Evolutionary conservation across 1,284 basidiomycete species (phyloP).

Genomic region (Anthracocystis panici-leucophaei): DNA sequence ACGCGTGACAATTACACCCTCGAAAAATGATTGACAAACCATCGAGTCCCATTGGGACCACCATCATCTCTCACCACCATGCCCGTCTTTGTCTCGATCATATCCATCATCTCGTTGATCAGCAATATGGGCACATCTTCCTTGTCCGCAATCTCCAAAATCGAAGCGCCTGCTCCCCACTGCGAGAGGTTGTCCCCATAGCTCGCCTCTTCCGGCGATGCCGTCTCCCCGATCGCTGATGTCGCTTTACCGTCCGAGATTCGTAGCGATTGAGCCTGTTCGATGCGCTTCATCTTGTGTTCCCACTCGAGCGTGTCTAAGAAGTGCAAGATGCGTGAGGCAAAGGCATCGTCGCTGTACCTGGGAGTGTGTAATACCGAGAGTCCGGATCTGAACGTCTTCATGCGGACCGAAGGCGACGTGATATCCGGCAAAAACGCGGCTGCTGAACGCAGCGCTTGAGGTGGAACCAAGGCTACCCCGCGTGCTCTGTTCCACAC

Average conservation of each 20-base stretch:
- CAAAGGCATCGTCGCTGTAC: constrained; percentile 56
- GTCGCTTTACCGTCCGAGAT: constrained; percentile 19
- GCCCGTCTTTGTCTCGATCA: constrained; percentile 49
- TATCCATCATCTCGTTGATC: constrained; percentile 59
- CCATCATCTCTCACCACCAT: constrained; percentile 64
- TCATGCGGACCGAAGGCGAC: constrained; percentile 77
- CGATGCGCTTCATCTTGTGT: constrained; percentile 44
- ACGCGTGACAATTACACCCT: constrained; percentile 3
- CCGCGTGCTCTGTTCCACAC: constrained; percentile 96
- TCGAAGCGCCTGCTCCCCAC: constrained; percentile 50
- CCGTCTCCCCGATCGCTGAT: background rate
- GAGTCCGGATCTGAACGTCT: constrained; percentile 80
- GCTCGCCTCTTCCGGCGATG: constrained; percentile 25
- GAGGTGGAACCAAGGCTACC: constrained; percentile 85
- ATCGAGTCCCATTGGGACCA: constrained; percentile 50
- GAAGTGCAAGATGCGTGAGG: constrained; percentile 49
- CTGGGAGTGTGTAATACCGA: constrained; percentile 85
- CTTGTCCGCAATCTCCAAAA: constrained; percentile 54
- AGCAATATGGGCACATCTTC: constrained; percentile 58
- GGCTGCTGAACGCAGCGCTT: constrained; percentile 81
- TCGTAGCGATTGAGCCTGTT: constrained; percentile 34
- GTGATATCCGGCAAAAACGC: constrained; percentile 79
- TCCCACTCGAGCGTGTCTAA: constrained; percentile 49
- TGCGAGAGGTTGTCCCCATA: constrained; percentile 42
- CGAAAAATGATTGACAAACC: constrained; percentile 59